Evolutionary conservation across 495 filamentous ascomycete genomes (phyloP).

Genomic region (Penicillium salamii): DNA sequence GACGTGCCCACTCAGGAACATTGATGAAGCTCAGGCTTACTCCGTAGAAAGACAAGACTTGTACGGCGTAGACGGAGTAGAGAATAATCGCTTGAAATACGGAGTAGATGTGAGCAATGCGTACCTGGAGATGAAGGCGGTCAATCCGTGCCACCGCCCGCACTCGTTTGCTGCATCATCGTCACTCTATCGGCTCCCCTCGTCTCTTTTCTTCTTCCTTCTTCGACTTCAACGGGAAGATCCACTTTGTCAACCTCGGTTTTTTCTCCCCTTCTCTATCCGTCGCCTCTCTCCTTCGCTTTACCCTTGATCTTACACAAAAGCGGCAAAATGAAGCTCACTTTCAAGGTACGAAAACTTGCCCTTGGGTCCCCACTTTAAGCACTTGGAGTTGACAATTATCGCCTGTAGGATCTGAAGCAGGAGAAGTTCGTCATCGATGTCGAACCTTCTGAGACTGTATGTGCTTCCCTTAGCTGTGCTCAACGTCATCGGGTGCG

Average conservation of each 20-base stretch:
- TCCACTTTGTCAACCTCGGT: slow-evolving; percentile 3
- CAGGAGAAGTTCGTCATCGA: slow-evolving; percentile 97
- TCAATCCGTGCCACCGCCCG: slow-evolving; percentile 2
- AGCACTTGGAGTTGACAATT: slow-evolving; percentile 7
- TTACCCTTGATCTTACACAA: slow-evolving; percentile 2
- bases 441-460: slow-evolving; percentile 86
- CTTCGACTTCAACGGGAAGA: slow-evolving; percentile 11
- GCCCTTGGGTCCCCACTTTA: slow-evolving; percentile 14
- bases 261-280: slow-evolving; percentile 8
- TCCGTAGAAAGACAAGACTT: no score
- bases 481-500: slow-evolving; percentile 19
- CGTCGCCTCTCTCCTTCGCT: slow-evolving; percentile 14
- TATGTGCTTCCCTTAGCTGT: slow-evolving; percentile 38
- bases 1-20: no score
- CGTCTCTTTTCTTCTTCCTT: slow-evolving; percentile 4
- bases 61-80: no score
- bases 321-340: slow-evolving; percentile 71
- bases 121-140: not conserved
- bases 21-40: no score
- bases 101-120: no score
- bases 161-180: slow-evolving; percentile 12
- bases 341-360: slow-evolving; percentile 64
- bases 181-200: slow-evolving; percentile 12
- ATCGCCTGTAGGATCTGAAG: slow-evolving; percentile 73
- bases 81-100: no score